Evolutionary conservation across 164 flowering plant species (phyloP).

Genomic region (Santalum album): DNA sequence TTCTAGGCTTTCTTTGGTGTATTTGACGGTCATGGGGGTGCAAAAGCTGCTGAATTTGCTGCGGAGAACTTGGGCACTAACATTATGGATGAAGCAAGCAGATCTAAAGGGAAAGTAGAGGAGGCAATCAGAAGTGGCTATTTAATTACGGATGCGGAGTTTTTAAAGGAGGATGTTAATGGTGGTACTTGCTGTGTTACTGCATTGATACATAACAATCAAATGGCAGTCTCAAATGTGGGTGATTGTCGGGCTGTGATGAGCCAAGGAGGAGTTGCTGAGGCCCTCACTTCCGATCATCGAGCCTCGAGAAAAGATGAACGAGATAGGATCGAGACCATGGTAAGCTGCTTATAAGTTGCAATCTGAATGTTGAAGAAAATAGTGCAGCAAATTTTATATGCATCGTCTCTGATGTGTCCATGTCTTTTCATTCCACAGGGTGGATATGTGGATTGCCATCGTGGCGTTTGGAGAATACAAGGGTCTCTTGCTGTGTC

Average conservation of each 20-base stretch:
- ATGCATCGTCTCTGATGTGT: slow-evolving; percentile 8
- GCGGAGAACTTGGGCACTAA: slow-evolving; percentile 33
- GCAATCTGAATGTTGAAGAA: no score
- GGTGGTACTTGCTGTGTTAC: slow-evolving; percentile 83
- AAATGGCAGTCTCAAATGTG: slow-evolving; percentile 64
- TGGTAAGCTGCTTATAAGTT: no score
- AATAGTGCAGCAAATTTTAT: no score
- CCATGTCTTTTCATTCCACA: slow-evolving; percentile 15
- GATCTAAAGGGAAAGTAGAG: slow-evolving; percentile 23
- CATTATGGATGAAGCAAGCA: slow-evolving; percentile 21
- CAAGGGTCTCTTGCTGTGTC: slow-evolving; percentile 87
- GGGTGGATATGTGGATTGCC: slow-evolving; percentile 83
- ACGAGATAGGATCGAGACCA: slow-evolving; percentile 39
- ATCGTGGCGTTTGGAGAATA: slow-evolving; percentile 73
- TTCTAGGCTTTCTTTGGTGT: slow-evolving; percentile 61
- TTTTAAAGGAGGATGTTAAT: slow-evolving; percentile 33
- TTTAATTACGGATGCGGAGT: slow-evolving; percentile 48
- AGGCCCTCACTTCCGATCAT: slow-evolving; percentile 79
- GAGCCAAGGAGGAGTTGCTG: slow-evolving; percentile 62
- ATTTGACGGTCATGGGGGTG: slow-evolving; percentile 71
- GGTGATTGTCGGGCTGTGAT: slow-evolving; percentile 92
- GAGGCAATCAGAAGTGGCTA: slow-evolving; percentile 56
- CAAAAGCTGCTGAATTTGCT: slow-evolving; percentile 62
- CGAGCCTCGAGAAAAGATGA: slow-evolving; percentile 65
- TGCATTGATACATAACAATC: slow-evolving; percentile 51